phyloP scores from a whole-genome alignment of 768 basidiomycete genomes.

The Auricularia heimuer region DNA sequence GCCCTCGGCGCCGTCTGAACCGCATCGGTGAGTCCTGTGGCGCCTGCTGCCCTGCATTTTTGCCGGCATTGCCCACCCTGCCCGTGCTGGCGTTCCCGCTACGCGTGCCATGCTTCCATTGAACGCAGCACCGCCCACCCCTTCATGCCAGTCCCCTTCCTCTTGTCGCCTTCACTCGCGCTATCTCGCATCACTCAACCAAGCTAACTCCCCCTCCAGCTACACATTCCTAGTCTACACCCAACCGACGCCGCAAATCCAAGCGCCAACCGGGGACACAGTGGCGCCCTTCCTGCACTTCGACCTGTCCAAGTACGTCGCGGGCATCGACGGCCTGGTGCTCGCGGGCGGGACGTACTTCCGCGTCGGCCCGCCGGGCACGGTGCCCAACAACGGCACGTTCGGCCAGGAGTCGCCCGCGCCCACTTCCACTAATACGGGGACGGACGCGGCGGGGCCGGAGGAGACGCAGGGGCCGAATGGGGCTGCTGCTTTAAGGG shows the following conservation, averaged over 20 bases:
- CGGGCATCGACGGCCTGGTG: not conserved
- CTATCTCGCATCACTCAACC: not conserved
- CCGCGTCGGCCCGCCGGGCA: not conserved
- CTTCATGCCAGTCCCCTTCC: not conserved
- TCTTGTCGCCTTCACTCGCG: not conserved
- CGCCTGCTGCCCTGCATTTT: not conserved
- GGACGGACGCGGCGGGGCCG: not conserved
- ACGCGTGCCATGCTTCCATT: no score
- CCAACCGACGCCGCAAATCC: not conserved
- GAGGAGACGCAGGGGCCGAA: not conserved
- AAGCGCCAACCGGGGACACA: not conserved
- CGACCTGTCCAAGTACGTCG: not conserved
- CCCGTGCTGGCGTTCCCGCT: no score
- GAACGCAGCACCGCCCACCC: no score
- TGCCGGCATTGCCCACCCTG: no score
- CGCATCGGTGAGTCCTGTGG: slow-evolving; percentile 28
- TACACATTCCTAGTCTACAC: not conserved
- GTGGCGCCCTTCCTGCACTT: not conserved
- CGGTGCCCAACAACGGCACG: not conserved
- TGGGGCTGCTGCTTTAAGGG: not conserved
- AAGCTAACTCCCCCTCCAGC: not conserved
- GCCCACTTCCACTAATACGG: not conserved
- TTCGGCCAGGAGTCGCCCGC: not conserved
- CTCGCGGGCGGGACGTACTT: not conserved
- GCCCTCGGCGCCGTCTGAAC: slow-evolving; percentile 32